A percentile compares a stretch with the other conserved stretches of the same genome.
phyloP scores from a whole-genome alignment of 2,329 filamentous ascomycete species.

The Fusarium temperatum region DNA sequence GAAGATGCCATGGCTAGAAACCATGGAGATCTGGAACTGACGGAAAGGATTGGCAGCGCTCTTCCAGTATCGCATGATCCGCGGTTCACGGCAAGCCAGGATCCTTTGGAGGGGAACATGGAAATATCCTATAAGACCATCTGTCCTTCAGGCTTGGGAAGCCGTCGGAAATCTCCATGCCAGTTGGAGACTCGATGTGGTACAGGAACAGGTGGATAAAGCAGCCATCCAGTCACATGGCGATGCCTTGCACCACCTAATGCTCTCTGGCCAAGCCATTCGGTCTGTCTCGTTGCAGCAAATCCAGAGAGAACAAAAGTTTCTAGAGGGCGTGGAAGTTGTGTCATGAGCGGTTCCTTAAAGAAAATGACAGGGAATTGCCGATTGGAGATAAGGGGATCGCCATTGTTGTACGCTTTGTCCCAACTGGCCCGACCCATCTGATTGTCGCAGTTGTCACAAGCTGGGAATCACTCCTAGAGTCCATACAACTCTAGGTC shows the following conservation, averaged over 20 bases:
- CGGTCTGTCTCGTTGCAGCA: constrained; percentile 26
- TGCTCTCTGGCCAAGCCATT: constrained; percentile 17
- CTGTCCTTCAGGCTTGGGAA: constrained; percentile 23
- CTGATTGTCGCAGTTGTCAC: too few relatives aligned
- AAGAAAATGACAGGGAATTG: too few relatives aligned
- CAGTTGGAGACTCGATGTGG: background rate
- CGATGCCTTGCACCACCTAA: constrained; percentile 28
- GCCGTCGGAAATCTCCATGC: constrained; percentile 6
- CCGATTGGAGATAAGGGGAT: fast-evolving
- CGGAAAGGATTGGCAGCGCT: constrained; percentile 32
- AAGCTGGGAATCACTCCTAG: too few relatives aligned
- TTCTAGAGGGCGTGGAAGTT: constrained; percentile 2
- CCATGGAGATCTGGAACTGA: constrained; percentile 46
- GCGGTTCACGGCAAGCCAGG: background rate
- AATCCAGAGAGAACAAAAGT: constrained; percentile 18
- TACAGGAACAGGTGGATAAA: constrained; percentile 14
- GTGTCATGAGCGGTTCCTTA: background rate
- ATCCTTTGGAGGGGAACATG: constrained; percentile 3
- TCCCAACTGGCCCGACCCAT: too few relatives aligned
- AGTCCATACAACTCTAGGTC: too few relatives aligned
- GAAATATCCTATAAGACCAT: background rate
- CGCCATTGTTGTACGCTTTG: too few relatives aligned
- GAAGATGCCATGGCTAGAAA: constrained; percentile 45
- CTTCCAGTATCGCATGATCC: constrained; percentile 30
- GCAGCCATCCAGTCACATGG: constrained; percentile 19